Evolutionary conservation across 768 basidiomycete species (phyloP), one percentile per base, ranked within the genome.

Genomic region (Zangia roseola): DNA sequence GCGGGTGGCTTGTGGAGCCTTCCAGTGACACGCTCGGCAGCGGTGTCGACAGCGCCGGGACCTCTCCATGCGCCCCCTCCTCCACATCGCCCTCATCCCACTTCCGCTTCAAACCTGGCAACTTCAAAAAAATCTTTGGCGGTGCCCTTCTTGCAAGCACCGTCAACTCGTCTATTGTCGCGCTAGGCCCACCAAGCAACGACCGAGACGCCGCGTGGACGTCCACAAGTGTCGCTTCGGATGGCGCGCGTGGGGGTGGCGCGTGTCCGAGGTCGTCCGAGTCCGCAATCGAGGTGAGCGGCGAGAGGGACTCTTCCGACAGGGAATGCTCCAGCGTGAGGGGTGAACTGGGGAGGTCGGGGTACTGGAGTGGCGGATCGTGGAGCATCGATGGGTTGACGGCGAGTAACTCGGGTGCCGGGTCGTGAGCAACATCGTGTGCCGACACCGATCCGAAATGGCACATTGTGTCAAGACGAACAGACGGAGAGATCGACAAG

Each of bases 61-160:
- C 31, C 31, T 40, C 7, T 10, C 28, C 24, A 12, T 8, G 35
- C 20, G 17, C 14, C 6, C 25, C 13, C 7, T n/a, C 14, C 13
- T 6, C 23, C 24, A 40, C 40, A 2, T 6, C 40, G 13, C 23
- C 41, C 0, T 4, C 43, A 33, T 25, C 21, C 28, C 48, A 25
- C 26, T 61, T 63, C 47, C 61, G 31, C 43, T 66, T 61, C 53
- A 36, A 5, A 4, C 37, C 17, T 10, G 30, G 45, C 48, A 52
- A n/a, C 34, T 26, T 55, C 6, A 54, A 5, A 5, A 10, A 23
- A n/a, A 57, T 56, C 46, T 37, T 55, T 4, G 49, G 25, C n/a
- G 53, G 49, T 2, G 33, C 33, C n/a, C 54, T 45, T 28, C 54
- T 50, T 10, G 64, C 59, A 1, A 65, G 45, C 17, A 31, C 0